phyloP scores from a whole-genome alignment of 2,329 filamentous ascomycete genomes.

The Paracoccidioides lutzii region DNA sequence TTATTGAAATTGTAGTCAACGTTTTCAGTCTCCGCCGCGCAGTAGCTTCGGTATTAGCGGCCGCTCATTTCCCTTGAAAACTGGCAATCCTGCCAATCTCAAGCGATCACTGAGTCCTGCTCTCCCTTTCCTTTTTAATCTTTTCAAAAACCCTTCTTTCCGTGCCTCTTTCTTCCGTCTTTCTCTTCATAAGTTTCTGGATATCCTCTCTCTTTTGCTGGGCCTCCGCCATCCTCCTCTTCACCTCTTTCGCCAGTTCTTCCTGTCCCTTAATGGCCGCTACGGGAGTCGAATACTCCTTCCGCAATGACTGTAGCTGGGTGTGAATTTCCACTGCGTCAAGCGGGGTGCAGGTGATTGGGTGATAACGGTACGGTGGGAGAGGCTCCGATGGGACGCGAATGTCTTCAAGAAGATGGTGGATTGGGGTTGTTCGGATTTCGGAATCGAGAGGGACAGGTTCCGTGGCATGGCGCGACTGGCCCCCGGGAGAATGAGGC shows the following conservation, averaged over 20 bases:
- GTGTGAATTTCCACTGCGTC: constrained; percentile 18
- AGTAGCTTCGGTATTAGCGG: background rate
- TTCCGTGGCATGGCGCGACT: constrained; percentile 1
- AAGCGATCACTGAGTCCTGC: background rate
- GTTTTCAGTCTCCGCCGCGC: too few relatives aligned
- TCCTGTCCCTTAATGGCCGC: constrained; percentile 27
- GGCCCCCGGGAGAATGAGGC: constrained; percentile 11
- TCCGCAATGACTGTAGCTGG: constrained; percentile 24
- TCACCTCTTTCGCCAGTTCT: constrained; percentile 25
- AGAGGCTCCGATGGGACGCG: constrained; percentile 26
- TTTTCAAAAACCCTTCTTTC: constrained; percentile 32
- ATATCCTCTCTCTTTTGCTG: constrained; percentile 28
- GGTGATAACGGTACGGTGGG: constrained; percentile 25
- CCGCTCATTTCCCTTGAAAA: background rate
- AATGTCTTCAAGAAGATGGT: constrained; percentile 26
- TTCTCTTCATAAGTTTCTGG: constrained; percentile 31
- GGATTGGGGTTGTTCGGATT: constrained; percentile 27
- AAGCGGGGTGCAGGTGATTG: constrained; percentile 26
- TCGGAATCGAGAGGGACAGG: constrained; percentile 24
- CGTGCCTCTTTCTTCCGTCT: constrained; percentile 30
- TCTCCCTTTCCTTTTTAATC: constrained; percentile 27
- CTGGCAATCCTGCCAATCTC: too few relatives aligned
- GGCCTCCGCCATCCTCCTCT: constrained; percentile 24
- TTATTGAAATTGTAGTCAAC: too few relatives aligned
- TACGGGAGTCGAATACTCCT: constrained; percentile 25